Percentiles rank a stretch among this genome's conserved stretches.
Conservation (phyloP, 768 basidiomycete species). For the Podaxis mareebaensis region DNA sequence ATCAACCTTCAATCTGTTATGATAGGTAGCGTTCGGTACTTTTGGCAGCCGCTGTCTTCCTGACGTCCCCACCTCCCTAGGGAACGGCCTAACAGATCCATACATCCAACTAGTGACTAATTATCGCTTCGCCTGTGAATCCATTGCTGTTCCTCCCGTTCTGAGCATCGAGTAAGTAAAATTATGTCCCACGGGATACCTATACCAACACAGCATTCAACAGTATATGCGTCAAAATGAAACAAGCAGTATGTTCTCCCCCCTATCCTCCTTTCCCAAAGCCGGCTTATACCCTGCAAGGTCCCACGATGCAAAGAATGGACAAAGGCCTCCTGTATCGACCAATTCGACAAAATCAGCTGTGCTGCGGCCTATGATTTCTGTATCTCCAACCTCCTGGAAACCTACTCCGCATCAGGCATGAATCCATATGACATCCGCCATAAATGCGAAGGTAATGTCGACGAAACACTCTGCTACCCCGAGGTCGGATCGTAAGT, state of each 20-base stretch:
- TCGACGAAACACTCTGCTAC: constrained; percentile 56
- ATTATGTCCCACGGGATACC: too few species aligned
- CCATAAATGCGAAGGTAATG: constrained; percentile 52
- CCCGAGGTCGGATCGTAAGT: constrained; percentile 28
- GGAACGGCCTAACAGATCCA: constrained; percentile 65
- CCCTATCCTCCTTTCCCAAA: too few species aligned
- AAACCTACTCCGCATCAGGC: constrained; percentile 24
- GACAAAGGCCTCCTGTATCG: constrained; percentile 56
- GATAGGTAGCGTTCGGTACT: constrained; percentile 48
- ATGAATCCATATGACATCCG: constrained; percentile 73
- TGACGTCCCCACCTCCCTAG: constrained; percentile 26
- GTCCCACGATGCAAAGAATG: constrained; percentile 64
- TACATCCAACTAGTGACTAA: constrained; percentile 41
- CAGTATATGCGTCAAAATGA: too few species aligned
- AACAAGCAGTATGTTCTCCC: too few species aligned
- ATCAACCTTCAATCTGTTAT: constrained; percentile 73
- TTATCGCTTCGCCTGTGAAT: constrained; percentile 46
- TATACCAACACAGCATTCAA: too few species aligned
- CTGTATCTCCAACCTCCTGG: constrained; percentile 55
- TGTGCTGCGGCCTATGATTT: constrained; percentile 65
- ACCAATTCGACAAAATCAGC: constrained; percentile 62
- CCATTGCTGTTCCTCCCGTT: constrained; percentile 42
- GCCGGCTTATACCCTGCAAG: constrained; percentile 35
- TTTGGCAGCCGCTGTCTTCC: neutral
- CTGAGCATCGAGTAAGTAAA: constrained; percentile 45